A percentile compares a stretch with the other conserved stretches of the same genome.
Evolutionary conservation across 148 eudicot genomes (phyloP).

Genomic region (Arbutus unedo): DNA sequence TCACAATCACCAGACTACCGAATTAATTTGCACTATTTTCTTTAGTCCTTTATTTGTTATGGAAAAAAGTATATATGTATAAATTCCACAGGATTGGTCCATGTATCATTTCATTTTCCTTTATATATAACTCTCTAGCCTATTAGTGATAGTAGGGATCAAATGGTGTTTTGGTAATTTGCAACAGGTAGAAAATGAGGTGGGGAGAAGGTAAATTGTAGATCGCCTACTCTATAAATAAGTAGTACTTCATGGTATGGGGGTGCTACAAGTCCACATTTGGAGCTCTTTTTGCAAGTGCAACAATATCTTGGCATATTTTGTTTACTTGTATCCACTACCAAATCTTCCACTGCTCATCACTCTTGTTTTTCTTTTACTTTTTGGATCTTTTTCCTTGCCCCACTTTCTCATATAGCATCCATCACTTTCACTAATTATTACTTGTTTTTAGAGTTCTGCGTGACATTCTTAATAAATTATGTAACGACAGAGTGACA

Average conservation of each 20-base stretch:
- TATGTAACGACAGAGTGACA: too few species aligned
- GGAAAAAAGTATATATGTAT: not conserved
- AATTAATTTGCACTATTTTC: too few species aligned
- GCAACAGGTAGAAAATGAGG: not conserved
- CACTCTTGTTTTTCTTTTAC: not conserved
- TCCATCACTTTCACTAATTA: not conserved
- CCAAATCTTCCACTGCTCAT: slow-evolving; percentile 5
- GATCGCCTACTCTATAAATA: not conserved
- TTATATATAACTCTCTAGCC: not conserved
- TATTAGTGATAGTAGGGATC: not conserved
- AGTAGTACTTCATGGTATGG: not conserved
- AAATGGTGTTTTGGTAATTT: slow-evolving; percentile 5
- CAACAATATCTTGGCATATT: not conserved
- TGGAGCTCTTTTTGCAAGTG: slow-evolving; percentile 7
- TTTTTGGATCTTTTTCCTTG: slow-evolving; percentile 4
- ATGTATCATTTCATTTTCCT: not conserved
- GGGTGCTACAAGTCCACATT: slow-evolving; percentile 1
- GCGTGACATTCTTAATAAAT: too few species aligned
- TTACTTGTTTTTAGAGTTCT: too few species aligned
- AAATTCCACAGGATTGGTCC: not conserved
- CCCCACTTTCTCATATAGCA: not conserved
- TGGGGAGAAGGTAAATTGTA: slow-evolving; percentile 10
- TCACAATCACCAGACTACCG: too few species aligned
- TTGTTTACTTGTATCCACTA: not conserved
- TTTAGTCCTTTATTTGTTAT: not conserved